Base-by-base conservation (phyloP, 1,284 basidiomycete genomes). In the Ustilago shanxiensis region DNA sequence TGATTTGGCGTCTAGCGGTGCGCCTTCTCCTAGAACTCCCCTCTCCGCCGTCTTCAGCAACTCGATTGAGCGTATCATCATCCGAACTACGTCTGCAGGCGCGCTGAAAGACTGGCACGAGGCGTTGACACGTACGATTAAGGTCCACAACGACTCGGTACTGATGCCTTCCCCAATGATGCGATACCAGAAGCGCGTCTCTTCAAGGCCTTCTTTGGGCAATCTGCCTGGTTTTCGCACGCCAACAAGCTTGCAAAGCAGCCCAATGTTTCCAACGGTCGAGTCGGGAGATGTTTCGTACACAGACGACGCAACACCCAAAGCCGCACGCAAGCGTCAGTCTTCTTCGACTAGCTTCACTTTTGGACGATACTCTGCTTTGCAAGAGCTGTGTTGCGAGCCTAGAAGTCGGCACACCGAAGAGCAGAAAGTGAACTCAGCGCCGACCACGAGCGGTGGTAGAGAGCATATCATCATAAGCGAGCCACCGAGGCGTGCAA, bases 221-320 rank as follows among this genome's bases (percentile, higher is more conserved):
- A 59, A 52, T 28, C 49, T 72, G 10, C 50, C 71, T 16, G 71
- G 71, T 60, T 72, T 72, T 22, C 64, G 65, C 11, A 65, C 65
- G 2, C 52, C 64, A 11, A n/a, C 53, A 0, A 52, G 37, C 22
- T 41, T 59, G 16, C 31, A 56, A 13, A 16, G 24, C 7, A 47
- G 55, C 31, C 64, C 56, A 0, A 24, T 39, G 7, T 55, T 66
- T 22, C 55, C 63, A 6, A 47, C 24, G 18, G 10, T 55, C 35
- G 33, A 53, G 1, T 7, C 16, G 11, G 28, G 49, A 10, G 29
- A 14, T 2, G 31, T 13, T 16, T 29, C 50, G 20, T n/a, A 24
- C 11, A 22, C 28, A 3, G 58, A 71, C 10, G 69, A 71, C 1
- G 33, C 35, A 1, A 66, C 59, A 3, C 69, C 69, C 3, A 71